Evolutionary conservation across 164 flowering plant genomes (phyloP).

Genomic region (Tetrastigma voinierianum): DNA sequence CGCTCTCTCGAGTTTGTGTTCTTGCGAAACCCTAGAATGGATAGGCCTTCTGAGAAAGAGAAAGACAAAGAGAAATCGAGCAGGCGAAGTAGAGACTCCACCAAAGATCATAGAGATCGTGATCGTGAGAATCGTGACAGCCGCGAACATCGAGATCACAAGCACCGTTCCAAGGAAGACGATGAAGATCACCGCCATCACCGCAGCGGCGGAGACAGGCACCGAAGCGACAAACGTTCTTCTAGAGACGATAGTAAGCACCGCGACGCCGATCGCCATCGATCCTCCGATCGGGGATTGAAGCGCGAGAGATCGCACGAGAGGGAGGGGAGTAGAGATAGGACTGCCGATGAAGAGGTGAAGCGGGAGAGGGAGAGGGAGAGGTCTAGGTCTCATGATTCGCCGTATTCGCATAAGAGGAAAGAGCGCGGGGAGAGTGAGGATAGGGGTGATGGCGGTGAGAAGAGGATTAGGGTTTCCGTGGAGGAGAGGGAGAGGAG

Average conservation of each 20-base stretch:
- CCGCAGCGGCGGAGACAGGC: constrained; percentile 14
- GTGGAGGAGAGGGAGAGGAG: constrained; percentile 38
- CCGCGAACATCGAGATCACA: constrained; percentile 18
- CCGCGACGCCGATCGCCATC: constrained; percentile 3
- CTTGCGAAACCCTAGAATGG: constrained; percentile 11
- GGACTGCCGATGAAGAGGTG: constrained; percentile 18
- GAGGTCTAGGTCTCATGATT: not conserved
- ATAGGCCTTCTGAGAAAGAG: constrained; percentile 14
- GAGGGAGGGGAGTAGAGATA: constrained; percentile 12
- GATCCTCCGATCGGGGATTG: constrained; percentile 17
- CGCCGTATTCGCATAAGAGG: constrained; percentile 43
- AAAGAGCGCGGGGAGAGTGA: constrained; percentile 58
- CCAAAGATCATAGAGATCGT: constrained; percentile 16
- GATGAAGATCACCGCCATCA: constrained; percentile 20
- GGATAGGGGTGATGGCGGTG: constrained; percentile 37
- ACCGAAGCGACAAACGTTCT: constrained; percentile 12
- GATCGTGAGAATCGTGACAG: constrained; percentile 14
- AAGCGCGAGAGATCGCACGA: constrained; percentile 12
- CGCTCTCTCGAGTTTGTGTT: too few species aligned
- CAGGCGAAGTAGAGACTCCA: constrained; percentile 23
- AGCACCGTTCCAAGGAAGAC: constrained; percentile 27
- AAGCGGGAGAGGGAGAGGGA: constrained; percentile 11
- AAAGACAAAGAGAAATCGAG: constrained; percentile 25
- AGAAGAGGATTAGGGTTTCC: constrained; percentile 47
- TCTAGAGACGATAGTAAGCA: not conserved